Percentiles rank a stretch among this genome's conserved stretches.
phyloP scores from a whole-genome alignment of 2,329 filamentous ascomycete species.

The Botrytis aclada region DNA sequence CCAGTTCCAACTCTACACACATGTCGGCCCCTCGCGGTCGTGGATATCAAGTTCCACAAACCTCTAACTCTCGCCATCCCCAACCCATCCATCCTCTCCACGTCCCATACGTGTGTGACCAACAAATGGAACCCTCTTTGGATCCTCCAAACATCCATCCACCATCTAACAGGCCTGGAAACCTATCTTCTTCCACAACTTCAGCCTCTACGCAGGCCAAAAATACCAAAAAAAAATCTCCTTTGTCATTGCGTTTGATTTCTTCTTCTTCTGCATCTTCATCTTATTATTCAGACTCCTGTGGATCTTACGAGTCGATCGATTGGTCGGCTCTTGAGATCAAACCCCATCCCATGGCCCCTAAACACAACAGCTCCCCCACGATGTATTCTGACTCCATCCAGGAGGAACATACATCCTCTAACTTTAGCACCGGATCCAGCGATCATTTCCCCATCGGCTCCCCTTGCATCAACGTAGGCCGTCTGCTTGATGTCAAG shows the following conservation, averaged over 20 bases:
- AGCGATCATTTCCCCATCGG: neutral
- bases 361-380: neutral
- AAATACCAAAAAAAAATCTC: neutral
- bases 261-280: conserved; percentile 2
- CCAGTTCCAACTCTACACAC: conserved; percentile 1
- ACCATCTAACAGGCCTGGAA: neutral
- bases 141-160: neutral
- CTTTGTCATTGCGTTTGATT: neutral
- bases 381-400: conserved; percentile 10
- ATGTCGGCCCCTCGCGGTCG: conserved; percentile 8
- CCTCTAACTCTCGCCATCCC: neutral
- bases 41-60: conserved; percentile 17
- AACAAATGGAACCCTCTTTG: conserved; percentile 3
- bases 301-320: conserved; percentile 8
- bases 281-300: neutral
- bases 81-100: neutral
- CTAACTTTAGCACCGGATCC: neutral
- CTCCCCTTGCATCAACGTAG: neutral
- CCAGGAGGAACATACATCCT: neutral
- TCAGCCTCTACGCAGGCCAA: conserved; percentile 3
- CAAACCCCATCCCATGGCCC: neutral
- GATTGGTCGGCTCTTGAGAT: conserved; percentile 14
- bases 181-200: conserved; percentile 2
- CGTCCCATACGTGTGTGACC: neutral
- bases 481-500: neutral